Conservation (phyloP, 2,329 filamentous ascomycete genomes). For the Emergomyces pasteurianus region DNA sequence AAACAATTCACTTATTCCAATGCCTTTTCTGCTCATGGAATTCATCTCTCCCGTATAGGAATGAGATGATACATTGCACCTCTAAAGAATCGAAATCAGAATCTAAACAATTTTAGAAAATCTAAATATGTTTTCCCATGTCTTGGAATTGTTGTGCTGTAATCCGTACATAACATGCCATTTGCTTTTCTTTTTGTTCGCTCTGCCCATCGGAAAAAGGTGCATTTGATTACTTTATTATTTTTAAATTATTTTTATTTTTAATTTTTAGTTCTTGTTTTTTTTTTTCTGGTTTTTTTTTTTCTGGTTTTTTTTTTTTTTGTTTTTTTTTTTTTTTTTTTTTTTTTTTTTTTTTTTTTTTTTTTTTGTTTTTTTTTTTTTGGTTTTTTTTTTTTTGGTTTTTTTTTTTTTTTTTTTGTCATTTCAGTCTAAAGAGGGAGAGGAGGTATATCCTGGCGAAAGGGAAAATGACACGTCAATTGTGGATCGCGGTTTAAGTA, state of each 20-base stretch:
- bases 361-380: no score
- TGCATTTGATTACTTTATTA: no score
- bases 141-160: background rate
- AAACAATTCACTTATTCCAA: background rate
- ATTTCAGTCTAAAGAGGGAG: background rate
- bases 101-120: no score
- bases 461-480: background rate
- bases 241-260: no score
- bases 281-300: no score
- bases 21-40: background rate
- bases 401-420: background rate
- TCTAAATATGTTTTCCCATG: background rate
- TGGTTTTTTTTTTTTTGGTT: no score
- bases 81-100: background rate
- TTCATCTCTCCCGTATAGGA: background rate
- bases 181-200: background rate
- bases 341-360: no score
- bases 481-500: background rate
- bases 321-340: no score
- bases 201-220: background rate
- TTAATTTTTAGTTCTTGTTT: no score
- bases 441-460: background rate
- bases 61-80: background rate
- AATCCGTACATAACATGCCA: background rate
- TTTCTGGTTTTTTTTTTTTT: no score